A percentile compares a stretch with the other conserved stretches of the same genome.
Conservation (phyloP, 768 basidiomycete species). For the Dacryopinax primogenitus region DNA sequence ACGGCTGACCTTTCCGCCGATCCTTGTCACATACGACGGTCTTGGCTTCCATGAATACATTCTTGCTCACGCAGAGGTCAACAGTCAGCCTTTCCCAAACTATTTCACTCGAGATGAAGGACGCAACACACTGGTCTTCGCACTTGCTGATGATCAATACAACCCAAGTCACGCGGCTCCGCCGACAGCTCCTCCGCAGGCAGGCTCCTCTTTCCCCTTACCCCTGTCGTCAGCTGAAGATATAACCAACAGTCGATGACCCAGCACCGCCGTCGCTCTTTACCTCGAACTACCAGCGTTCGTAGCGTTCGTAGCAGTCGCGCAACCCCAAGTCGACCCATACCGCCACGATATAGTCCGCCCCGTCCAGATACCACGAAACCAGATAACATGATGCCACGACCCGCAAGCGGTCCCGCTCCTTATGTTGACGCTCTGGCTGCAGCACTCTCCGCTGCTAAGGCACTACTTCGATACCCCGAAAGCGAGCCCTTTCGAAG, state of each 20-base stretch:
- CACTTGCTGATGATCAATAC: not conserved
- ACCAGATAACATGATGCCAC: no score
- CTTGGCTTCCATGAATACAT: conserved; percentile 3
- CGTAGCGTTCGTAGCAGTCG: not conserved
- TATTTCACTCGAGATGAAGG: not conserved
- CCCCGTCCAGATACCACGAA: not conserved
- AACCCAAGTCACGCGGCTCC: not conserved
- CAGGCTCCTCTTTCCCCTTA: not conserved
- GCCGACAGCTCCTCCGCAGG: not conserved
- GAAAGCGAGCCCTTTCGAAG: conserved; percentile 3
- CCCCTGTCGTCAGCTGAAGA: not conserved
- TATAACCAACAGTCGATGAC: not conserved
- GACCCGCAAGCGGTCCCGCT: not conserved
- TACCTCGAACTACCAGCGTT: not conserved
- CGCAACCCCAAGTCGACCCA: not conserved
- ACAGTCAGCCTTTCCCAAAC: not conserved
- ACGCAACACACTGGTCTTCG: not conserved
- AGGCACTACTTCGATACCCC: not conserved
- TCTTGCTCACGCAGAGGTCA: not conserved
- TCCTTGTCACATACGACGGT: not conserved
- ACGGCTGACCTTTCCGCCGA: not conserved
- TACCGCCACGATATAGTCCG: not conserved
- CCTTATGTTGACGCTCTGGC: not conserved
- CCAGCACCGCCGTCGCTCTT: not conserved
- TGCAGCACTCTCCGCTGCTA: not conserved